Base-by-base conservation (phyloP, 495 filamentous ascomycete species). In the Hypoxylon fuscum region DNA sequence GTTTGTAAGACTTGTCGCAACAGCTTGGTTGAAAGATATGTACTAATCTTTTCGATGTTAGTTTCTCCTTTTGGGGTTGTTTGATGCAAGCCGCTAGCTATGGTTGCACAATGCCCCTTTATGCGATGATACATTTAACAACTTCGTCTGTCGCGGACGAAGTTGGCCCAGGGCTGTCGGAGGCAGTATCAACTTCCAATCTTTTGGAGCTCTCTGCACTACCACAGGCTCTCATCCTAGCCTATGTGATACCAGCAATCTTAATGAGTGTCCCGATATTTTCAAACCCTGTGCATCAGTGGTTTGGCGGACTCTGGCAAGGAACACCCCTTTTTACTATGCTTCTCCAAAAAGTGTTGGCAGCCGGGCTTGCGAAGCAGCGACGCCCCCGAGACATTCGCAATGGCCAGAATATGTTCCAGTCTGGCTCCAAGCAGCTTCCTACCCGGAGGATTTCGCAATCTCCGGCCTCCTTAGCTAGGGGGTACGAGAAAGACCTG, bases 221-320 rank as follows among this genome's bases (percentile, higher is more conserved):
- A 20, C 53, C 59, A 2, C 44, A 45, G 12, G 59, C 59, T 3
- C 50, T 57, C 15, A 32, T 31, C 37, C 20, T 63, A 14, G 59
- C 51, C 23, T 63, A 63, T 35, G 46, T 63, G 5, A 17, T 63
- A 27, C 59, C 59, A 10, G 52, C 44, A n/a, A 23, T 63, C 9
- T 41, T 63, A 38, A 63, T 63, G 59, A 50, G 52, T 25, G 40
- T 63, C 15, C 59, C 59, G 31, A 12, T 56, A n/a, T 57, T 56
- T 25, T 22, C 59, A n/a, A 63, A 57, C 23, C 23, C 15, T 4
- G 2, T 63, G 7, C 59, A 63, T 22, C 59, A 63, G 41, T 63
- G 59, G 59, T 57, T 63, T 45, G 59, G 59, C 22, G 59, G 52
- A 17, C 59, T 63, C 4, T 63, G 59, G 59, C 59, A 63, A 35